Percentiles rank a stretch among this genome's conserved stretches.
Evolutionary conservation across 257 asterid species (phyloP).

Genomic region (Eucommia ulmoides): DNA sequence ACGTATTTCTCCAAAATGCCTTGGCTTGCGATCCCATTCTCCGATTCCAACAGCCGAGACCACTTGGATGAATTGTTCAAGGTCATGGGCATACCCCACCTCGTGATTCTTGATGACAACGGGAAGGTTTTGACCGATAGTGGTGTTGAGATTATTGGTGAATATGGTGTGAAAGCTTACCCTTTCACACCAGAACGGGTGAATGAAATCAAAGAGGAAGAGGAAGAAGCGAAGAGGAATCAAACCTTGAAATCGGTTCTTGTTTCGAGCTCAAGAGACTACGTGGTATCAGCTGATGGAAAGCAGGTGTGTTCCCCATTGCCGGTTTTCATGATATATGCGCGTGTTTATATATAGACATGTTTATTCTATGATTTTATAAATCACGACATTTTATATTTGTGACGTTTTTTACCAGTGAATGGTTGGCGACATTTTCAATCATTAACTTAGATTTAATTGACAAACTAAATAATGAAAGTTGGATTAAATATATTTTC

Average conservation of each 20-base stretch:
- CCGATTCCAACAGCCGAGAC: constrained; percentile 52
- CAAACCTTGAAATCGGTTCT: constrained; percentile 58
- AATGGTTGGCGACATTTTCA: no score
- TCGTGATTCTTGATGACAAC: constrained; percentile 46
- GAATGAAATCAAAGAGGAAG: constrained; percentile 34
- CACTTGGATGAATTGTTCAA: constrained; percentile 31
- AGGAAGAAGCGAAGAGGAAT: constrained; percentile 53
- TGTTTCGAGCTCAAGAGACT: constrained; percentile 43
- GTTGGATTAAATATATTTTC: no score
- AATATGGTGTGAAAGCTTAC: constrained; percentile 57
- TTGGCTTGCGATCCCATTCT: constrained; percentile 81
- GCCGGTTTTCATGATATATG: no score
- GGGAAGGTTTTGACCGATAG: constrained; percentile 39
- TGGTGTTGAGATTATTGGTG: constrained; percentile 44
- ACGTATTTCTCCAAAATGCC: constrained; percentile 78
- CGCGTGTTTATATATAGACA: no score
- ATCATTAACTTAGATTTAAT: no score
- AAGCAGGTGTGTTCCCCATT: constrained; percentile 40
- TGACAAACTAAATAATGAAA: no score
- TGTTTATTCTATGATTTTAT: no score
- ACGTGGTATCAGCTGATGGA: constrained; percentile 52
- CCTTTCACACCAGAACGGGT: constrained; percentile 51
- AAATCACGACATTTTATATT: no score
- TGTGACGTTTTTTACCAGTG: no score
- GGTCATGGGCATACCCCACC: constrained; percentile 68